Evolutionary conservation across 2,329 filamentous ascomycete species (phyloP), one percentile per base, ranked within the genome.

Genomic region (Helotiales sp.): DNA sequence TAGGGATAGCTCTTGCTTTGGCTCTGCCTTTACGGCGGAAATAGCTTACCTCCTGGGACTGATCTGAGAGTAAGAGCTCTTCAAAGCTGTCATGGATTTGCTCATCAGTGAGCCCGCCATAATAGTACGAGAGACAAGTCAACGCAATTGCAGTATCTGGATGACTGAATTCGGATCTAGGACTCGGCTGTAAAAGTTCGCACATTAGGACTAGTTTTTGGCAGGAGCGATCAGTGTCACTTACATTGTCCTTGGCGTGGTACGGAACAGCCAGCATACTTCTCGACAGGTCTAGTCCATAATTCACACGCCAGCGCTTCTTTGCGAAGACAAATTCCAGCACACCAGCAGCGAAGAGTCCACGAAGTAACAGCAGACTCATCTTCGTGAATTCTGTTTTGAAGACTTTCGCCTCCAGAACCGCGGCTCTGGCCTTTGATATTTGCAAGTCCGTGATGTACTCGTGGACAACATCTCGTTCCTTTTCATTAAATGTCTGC

Each of bases 221-320:
- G 43, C 22, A 58, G n/a, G 6, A 17, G 7, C 13, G 24, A 22
- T 37, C n/a, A 47, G 52, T 10, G n/a, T 34, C 47, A 58, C 52
- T 58, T 37, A 64, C 62, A 11, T 52, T 82, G 59, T 88, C 87
- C 64, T 90, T 90, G 0, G 86, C 87, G 8, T 80, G 80, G 69
- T 84, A 91, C 0, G 87, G 89, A 0, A 91, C 86, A 0, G 85
- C 84, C 0, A 90, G 80, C 59, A 75, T 79, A 0, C 83, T 85
- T 2, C 86, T 76, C 0, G 68, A 72, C 0, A 72, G 67, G 71
- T 87, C 83, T 0, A 86, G 78, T 0, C 90, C 89, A 66, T 89
- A 92, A 63, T 91, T 84, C 0, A 92, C 89, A 2, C 85, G 78
- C 86, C 87, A 92, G 1, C 89, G 79, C 71, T 91, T 91, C 15